phyloP scores from a whole-genome alignment of 2,329 filamentous ascomycete species.

The Clarireedia monteithiana region DNA sequence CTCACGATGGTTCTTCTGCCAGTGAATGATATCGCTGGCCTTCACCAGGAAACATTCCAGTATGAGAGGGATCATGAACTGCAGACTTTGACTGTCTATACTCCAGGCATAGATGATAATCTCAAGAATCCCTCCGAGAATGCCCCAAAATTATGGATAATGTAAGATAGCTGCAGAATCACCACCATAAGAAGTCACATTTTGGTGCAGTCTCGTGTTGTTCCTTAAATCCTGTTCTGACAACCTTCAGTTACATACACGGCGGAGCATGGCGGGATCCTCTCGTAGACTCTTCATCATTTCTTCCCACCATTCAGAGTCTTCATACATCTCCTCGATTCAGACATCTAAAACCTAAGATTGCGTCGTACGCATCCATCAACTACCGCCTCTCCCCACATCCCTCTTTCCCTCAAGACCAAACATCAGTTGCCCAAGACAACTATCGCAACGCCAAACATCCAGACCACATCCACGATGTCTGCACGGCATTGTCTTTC shows the following conservation, averaged over 20 bases:
- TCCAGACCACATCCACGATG: conserved; percentile 53
- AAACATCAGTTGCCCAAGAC: conserved; percentile 12
- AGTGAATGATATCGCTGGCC: not conserved
- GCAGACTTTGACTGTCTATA: conserved; percentile 3
- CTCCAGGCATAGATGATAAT: not conserved
- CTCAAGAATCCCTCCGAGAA: not conserved
- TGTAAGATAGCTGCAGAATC: not conserved
- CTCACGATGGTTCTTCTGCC: not conserved
- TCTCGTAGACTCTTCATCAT: conserved; percentile 37
- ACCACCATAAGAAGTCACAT: no score
- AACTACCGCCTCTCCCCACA: conserved; percentile 56
- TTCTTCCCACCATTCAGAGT: conserved; percentile 37
- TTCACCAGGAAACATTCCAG: not conserved
- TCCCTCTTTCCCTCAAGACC: conserved; percentile 37
- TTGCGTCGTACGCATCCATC: conserved; percentile 58
- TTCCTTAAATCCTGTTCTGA: not conserved
- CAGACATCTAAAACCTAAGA: conserved; percentile 13
- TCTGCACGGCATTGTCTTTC: conserved; percentile 42
- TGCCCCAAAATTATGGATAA: conserved; percentile 1
- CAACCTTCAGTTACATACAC: conserved; percentile 37
- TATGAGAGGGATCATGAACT: conserved; percentile 6
- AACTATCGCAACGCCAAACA: conserved; percentile 41
- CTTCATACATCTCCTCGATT: conserved; percentile 28
- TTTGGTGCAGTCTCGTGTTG: not conserved
- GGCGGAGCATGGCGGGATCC: conserved; percentile 59